These are phyloP conservation scores for Leptosphaerulina australis DNA, from an alignment of 2,329 filamentous ascomycete genomes.

Conservation along the genomic window DNA sequence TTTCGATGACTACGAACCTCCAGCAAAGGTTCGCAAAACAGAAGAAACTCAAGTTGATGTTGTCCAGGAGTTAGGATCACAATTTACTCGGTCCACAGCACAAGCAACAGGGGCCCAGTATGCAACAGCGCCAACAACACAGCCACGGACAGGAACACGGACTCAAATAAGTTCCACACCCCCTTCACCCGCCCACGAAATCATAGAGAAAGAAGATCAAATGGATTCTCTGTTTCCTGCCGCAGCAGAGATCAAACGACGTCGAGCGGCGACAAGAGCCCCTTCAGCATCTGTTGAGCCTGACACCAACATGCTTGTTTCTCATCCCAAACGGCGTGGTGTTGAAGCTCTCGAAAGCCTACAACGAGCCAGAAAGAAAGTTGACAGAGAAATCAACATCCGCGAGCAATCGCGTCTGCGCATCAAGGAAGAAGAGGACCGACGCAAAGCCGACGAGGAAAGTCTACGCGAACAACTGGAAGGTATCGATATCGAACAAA, in stretches of 20 bases:
- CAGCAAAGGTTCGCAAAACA: slow-evolving; percentile 37
- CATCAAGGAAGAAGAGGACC: slow-evolving; percentile 59
- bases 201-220: slow-evolving; percentile 56
- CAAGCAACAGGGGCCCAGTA: slow-evolving; percentile 19
- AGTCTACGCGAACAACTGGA: slow-evolving; percentile 62
- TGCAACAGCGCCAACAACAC: slow-evolving; percentile 24
- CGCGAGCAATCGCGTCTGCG: slow-evolving; percentile 52
- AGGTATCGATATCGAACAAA: slow-evolving; percentile 71
- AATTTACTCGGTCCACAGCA: slow-evolving; percentile 2
- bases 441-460: slow-evolving; percentile 68
- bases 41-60: slow-evolving; percentile 37
- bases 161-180: slow-evolving; percentile 31
- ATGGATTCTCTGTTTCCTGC: slow-evolving; percentile 78
- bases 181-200: slow-evolving; percentile 47
- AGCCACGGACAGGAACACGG: slow-evolving; percentile 22
- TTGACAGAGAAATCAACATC: slow-evolving; percentile 68
- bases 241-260: slow-evolving; percentile 78
- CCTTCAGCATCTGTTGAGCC: slow-evolving; percentile 38
- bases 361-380: slow-evolving; percentile 50
- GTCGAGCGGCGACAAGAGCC: slow-evolving; percentile 55
- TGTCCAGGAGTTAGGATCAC: slow-evolving; percentile 26
- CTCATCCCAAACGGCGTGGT: slow-evolving; percentile 26
- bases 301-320: slow-evolving; percentile 47
- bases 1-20: slow-evolving; percentile 65
- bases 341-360: slow-evolving; percentile 52